phyloP scores from a whole-genome alignment of 768 basidiomycete species.

The Lactarius hengduanensis region DNA sequence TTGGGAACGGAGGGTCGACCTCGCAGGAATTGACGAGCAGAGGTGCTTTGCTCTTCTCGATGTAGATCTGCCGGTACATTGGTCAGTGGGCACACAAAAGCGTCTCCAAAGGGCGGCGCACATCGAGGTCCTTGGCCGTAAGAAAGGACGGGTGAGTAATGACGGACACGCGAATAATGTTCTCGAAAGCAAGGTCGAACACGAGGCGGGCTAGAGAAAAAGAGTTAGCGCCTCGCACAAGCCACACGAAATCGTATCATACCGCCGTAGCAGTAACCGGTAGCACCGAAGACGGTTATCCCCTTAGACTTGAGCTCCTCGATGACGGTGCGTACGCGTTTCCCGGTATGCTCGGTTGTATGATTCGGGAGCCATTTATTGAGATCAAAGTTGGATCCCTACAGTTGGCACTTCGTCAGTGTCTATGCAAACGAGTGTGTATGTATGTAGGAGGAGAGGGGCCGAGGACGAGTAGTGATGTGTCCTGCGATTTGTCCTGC shows the following conservation, averaged over 20 bases:
- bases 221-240: not conserved
- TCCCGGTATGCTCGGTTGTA: constrained; percentile 24
- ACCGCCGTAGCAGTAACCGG: constrained; percentile 35
- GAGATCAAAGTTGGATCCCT: constrained; percentile 18
- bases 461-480: not conserved
- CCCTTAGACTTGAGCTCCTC: constrained; percentile 35
- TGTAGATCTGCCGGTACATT: constrained; percentile 34
- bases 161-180: constrained; percentile 40
- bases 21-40: constrained; percentile 46
- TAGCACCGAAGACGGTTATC: constrained; percentile 33
- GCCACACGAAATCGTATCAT: not conserved
- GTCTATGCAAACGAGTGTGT: not conserved
- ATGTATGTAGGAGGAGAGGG: not conserved
- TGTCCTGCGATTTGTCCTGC: not conserved
- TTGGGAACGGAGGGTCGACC: constrained; percentile 37
- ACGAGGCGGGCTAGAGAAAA: constrained; percentile 15
- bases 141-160: constrained; percentile 50
- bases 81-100: not conserved
- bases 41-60: constrained; percentile 38
- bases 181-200: constrained; percentile 43
- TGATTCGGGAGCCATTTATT: constrained; percentile 24
- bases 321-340: constrained; percentile 31
- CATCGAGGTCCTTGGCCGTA: constrained; percentile 41
- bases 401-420: not conserved
- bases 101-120: constrained; percentile 14